phyloP scores from a whole-genome alignment of 2,329 filamentous ascomycete genomes.

The Penicillium capsulatum region DNA sequence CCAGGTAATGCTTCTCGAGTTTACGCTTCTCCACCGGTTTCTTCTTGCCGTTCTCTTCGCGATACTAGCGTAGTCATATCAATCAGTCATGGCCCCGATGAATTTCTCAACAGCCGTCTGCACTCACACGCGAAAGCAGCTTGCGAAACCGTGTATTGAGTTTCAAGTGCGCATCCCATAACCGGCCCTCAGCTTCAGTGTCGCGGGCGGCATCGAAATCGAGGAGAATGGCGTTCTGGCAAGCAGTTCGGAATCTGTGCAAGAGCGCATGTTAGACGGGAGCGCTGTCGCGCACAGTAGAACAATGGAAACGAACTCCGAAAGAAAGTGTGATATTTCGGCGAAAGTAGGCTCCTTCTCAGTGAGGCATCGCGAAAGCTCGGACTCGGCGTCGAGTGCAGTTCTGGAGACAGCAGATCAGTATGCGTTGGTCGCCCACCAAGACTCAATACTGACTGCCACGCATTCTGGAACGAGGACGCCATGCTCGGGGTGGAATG shows the following conservation, averaged over 20 bases:
- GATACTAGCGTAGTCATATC: slow-evolving; percentile 38
- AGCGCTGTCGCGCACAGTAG: slow-evolving; percentile 7
- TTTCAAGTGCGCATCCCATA: slow-evolving; percentile 75
- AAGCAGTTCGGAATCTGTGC: slow-evolving; percentile 64
- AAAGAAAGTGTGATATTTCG: slow-evolving; percentile 46
- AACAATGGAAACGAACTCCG: slow-evolving; percentile 31
- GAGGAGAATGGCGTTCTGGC: slow-evolving; percentile 66
- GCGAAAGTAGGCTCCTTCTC: slow-evolving; percentile 49
- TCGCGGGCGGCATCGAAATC: slow-evolving; percentile 51
- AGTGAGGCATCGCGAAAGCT: slow-evolving; percentile 47
- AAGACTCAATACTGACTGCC: slow-evolving; percentile 45
- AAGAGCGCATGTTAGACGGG: slow-evolving; percentile 13
- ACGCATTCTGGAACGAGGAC: slow-evolving; percentile 48
- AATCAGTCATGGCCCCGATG: slow-evolving; percentile 8
- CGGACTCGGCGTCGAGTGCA: slow-evolving; percentile 46
- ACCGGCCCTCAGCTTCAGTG: slow-evolving; percentile 62
- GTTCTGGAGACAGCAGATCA: slow-evolving; percentile 24
- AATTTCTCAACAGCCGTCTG: slow-evolving; percentile 9
- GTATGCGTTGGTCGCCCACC: slow-evolving; percentile 1
- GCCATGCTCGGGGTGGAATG: slow-evolving; percentile 39
- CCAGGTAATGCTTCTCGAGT: slow-evolving; percentile 73
- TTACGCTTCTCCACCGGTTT: slow-evolving; percentile 65
- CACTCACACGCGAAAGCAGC: slow-evolving; percentile 54
- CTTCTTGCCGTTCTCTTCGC: slow-evolving; percentile 49
- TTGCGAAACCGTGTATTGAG: slow-evolving; percentile 77